These are phyloP conservation scores for Ilex paraguariensis DNA, from an alignment of 305 asterid genomes.

Conservation along the genomic window DNA sequence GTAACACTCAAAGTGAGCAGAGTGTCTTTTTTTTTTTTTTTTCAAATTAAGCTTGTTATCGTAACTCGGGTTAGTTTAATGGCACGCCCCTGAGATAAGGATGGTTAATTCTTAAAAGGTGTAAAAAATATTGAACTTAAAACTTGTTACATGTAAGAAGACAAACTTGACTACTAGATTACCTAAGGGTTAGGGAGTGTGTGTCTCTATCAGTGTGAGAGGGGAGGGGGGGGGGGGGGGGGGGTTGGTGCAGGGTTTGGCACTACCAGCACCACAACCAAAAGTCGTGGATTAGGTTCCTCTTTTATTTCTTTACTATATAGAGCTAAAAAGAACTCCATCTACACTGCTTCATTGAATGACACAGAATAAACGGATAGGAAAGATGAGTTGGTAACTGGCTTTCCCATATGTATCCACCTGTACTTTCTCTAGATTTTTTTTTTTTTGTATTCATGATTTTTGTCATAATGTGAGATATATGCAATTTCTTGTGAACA, in stretches of 20 bases:
- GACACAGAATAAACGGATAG: conserved; percentile 41
- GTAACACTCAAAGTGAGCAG: conserved; percentile 1
- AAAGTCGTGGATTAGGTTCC: conserved; percentile 54
- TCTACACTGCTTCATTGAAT: conserved; percentile 34
- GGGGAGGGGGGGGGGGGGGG: conserved; percentile 1
- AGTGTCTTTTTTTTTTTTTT: too few relatives aligned
- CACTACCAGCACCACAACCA: conserved; percentile 39
- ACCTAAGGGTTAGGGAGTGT: too few relatives aligned
- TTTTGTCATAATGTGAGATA: too few relatives aligned
- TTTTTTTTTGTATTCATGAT: conserved; percentile 5
- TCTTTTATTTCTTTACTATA: conserved; percentile 8
- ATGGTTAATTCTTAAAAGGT: too few relatives aligned
- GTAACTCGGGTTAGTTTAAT: too few relatives aligned
- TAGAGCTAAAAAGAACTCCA: conserved; percentile 4
- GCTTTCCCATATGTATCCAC: conserved; percentile 37
- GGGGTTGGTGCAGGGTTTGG: conserved; percentile 22
- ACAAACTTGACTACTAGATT: too few relatives aligned
- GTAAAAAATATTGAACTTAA: too few relatives aligned
- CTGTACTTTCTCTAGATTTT: conserved; percentile 9
- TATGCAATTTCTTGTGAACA: neutral
- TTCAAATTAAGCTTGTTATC: too few relatives aligned
- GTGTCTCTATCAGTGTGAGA: too few relatives aligned
- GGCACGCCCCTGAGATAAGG: too few relatives aligned
- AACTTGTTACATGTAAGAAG: too few relatives aligned
- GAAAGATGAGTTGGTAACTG: conserved; percentile 47